These are phyloP conservation scores for Sporothrix luriei DNA, from an alignment of 2,329 filamentous ascomycete species.

Conservation along the genomic window DNA sequence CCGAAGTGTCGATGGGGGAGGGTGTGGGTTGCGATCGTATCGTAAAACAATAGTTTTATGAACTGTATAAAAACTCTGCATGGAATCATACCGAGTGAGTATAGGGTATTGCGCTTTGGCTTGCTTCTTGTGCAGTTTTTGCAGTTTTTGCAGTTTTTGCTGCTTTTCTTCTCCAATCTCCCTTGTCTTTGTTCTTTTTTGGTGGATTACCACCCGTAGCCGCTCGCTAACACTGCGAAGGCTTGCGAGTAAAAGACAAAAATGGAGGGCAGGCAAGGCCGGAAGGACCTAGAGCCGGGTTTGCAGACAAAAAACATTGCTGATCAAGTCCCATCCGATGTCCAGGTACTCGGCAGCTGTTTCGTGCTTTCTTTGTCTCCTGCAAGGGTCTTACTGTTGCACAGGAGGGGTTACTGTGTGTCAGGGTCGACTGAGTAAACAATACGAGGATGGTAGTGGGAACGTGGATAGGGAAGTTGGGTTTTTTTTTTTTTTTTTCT, in stretches of 20 bases:
- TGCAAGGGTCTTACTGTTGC: constrained; percentile 16
- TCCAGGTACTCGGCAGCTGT: constrained; percentile 1
- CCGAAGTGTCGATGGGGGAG: constrained; percentile 15
- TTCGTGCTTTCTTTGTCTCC: background rate
- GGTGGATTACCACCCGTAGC: constrained; percentile 12
- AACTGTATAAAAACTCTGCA: background rate
- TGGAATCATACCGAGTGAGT: too few relatives aligned
- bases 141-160: constrained; percentile 5
- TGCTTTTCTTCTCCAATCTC: background rate
- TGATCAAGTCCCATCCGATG: background rate
- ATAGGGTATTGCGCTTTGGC: background rate
- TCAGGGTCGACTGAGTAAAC: constrained; percentile 1
- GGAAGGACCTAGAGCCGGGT: background rate
- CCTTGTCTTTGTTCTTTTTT: constrained; percentile 20
- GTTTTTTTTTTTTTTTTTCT: background rate
- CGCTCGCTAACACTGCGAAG: background rate
- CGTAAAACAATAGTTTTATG: background rate
- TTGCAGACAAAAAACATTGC: background rate
- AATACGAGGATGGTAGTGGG: background rate
- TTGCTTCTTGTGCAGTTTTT: background rate
- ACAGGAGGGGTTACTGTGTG: background rate
- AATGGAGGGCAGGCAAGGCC: background rate
- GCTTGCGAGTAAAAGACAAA: background rate
- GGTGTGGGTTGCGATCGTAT: background rate
- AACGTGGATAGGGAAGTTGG: too few relatives aligned